Evolutionary conservation across 345 rosid genomes (phyloP).

Genomic region (Eucalyptus coolabah): DNA sequence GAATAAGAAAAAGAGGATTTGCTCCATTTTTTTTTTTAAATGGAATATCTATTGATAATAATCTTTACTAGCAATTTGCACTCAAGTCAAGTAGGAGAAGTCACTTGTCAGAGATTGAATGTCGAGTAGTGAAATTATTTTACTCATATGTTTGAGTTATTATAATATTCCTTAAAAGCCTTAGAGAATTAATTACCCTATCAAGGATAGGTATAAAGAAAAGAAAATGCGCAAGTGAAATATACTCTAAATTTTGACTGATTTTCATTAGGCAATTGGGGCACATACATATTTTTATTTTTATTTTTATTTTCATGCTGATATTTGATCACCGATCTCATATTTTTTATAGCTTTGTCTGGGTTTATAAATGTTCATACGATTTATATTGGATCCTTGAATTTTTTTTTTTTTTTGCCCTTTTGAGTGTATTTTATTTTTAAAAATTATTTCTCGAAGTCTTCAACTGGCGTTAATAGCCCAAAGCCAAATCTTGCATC

Average conservation of each 20-base stretch:
- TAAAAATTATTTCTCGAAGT: background rate
- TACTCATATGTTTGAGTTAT: too few species aligned
- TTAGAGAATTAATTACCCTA: background rate
- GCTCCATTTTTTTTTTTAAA: too few species aligned
- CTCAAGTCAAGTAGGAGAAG: fast-evolving
- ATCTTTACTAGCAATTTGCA: too few species aligned
- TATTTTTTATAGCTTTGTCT: background rate
- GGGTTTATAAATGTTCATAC: background rate
- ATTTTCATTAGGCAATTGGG: too few species aligned
- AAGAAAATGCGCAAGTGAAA: fast-evolving
- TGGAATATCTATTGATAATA: background rate
- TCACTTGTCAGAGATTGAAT: background rate
- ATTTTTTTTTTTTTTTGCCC: too few species aligned
- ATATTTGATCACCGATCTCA: background rate
- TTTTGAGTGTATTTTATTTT: too few species aligned
- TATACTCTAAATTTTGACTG: too few species aligned
- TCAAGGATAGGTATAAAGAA: background rate
- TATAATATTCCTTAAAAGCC: too few species aligned
- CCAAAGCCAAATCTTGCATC: background rate
- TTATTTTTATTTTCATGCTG: fast-evolving
- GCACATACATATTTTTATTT: too few species aligned
- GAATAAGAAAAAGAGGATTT: background rate
- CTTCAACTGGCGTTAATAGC: too few species aligned
- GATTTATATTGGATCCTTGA: background rate
- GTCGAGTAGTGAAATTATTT: background rate